Percentiles rank a stretch among this genome's conserved stretches.
phyloP scores from a whole-genome alignment of 441 rosid genomes.

The Populus trichocarpa region DNA sequence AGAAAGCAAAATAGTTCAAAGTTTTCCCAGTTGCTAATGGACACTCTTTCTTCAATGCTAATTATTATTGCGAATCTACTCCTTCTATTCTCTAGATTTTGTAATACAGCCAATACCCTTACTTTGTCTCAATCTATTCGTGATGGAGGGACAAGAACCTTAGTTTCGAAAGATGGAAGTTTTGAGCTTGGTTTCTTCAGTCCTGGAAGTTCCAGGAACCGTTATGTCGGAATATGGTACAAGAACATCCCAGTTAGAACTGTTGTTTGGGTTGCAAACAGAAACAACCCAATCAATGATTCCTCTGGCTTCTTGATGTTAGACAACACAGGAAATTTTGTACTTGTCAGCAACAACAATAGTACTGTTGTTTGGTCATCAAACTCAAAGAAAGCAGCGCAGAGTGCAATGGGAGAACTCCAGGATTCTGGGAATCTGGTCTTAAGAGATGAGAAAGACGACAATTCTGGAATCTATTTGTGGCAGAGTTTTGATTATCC shows the following conservation, averaged over 20 bases:
- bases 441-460: background rate
- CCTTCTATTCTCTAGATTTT: background rate
- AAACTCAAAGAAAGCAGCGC: background rate
- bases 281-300: slow-evolving; percentile 3
- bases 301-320: background rate
- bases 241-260: background rate
- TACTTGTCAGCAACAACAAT: background rate
- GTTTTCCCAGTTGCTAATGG: background rate
- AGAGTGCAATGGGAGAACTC: slow-evolving; percentile 4
- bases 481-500: slow-evolving; percentile 5
- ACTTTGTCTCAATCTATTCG: background rate
- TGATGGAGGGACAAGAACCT: slow-evolving; percentile 3
- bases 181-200: slow-evolving; percentile 13
- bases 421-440: slow-evolving; percentile 21
- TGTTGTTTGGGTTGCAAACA: slow-evolving; percentile 1
- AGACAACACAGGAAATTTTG: background rate
- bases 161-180: slow-evolving; percentile 4
- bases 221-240: slow-evolving; percentile 19
- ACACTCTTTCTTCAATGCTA: background rate
- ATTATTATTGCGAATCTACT: background rate
- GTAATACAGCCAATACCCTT: background rate
- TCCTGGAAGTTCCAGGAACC: background rate
- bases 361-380: slow-evolving; percentile 8
- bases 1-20: too few relatives aligned
- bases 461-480: background rate